Base-by-base conservation (phyloP, 1,284 basidiomycete species). In the Stygiomarasmius scandens region DNA sequence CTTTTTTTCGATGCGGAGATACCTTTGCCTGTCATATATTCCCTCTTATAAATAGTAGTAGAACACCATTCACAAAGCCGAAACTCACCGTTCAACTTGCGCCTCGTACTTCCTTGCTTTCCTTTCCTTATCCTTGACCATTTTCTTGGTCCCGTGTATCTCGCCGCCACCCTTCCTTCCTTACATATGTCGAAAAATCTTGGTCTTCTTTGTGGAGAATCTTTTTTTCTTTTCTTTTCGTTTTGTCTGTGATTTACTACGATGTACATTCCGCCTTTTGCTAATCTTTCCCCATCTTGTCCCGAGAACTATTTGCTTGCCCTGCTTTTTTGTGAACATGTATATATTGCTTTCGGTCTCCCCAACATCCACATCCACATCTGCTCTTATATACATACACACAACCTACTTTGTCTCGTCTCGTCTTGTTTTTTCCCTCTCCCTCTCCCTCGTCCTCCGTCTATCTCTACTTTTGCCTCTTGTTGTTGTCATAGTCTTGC, bases 11-110 rank as follows among this genome's bases (percentile, higher is more conserved):
- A 14, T 12, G 51, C 38, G 22, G 36, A 22, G 38, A 36, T 41
- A 52, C 38, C 24, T 52, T 52, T 22, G 1, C 23, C 38, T 32
- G 29, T 22, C 51, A 16, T 52, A 52, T 52, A 52, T 52, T 44
- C 36, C 51, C 36, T 19, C 11, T 11, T 38, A 22, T 38, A 32
- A 41, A 5, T 19, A 41, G 8, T 41, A 41, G 14, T 41, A 41
- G 38, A 41, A 41, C 38, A 41, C 38, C 38, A 41, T 16, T n/a
- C n/a, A 19, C n/a, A 41, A 41, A 41, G 38, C 38, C 38, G 38
- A n/a, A 41, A 41, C n/a, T 19, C 38, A 16, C 38, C 38, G 38
- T 41, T 41, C 38, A n/a, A n/a, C n/a, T n/a, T n/a, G n/a, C n/a
- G n/a, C n/a, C n/a, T n/a, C n/a, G n/a, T n/a, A n/a, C n/a, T n/a